Evolutionary conservation across 305 asterid species (phyloP).

Genomic region (Striga hermonthica): DNA sequence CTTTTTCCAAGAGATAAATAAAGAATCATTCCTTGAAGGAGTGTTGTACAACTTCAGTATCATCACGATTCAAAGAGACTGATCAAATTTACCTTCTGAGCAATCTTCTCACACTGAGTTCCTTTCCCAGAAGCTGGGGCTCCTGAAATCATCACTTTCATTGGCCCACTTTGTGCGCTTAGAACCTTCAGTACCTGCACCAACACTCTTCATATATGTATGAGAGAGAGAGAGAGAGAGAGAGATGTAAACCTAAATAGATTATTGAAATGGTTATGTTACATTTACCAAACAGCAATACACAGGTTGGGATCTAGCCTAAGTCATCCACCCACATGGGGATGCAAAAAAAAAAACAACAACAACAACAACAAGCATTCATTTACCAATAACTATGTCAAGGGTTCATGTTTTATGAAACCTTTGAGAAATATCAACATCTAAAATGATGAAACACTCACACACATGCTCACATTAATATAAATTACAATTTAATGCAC

Average conservation of each 20-base stretch:
- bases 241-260: conserved; percentile 15
- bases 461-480: conserved; percentile 9
- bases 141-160: conserved; percentile 91
- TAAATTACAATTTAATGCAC: not conserved
- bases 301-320: too few species aligned
- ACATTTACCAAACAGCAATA: too few species aligned
- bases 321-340: too few species aligned
- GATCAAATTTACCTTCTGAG: conserved; percentile 53
- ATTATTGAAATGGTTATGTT: not conserved
- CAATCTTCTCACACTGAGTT: conserved; percentile 88
- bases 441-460: conserved; percentile 17
- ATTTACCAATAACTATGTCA: not conserved
- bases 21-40: not conserved
- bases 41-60: conserved; percentile 21
- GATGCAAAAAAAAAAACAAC: too few species aligned
- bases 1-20: not conserved
- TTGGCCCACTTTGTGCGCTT: conserved; percentile 57
- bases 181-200: conserved; percentile 46
- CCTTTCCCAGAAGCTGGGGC: conserved; percentile 98
- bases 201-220: conserved; percentile 14
- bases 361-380: not conserved
- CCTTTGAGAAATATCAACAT: conserved; percentile 3
- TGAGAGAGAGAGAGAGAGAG: conserved; percentile 18
- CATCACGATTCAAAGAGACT: not conserved
- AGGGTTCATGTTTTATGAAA: not conserved